A percentile compares a stretch with the other conserved stretches of the same genome.
These are phyloP conservation scores for Thelonectria blattea DNA, from an alignment of 2,329 filamentous ascomycete genomes.

Conservation along the genomic window DNA sequence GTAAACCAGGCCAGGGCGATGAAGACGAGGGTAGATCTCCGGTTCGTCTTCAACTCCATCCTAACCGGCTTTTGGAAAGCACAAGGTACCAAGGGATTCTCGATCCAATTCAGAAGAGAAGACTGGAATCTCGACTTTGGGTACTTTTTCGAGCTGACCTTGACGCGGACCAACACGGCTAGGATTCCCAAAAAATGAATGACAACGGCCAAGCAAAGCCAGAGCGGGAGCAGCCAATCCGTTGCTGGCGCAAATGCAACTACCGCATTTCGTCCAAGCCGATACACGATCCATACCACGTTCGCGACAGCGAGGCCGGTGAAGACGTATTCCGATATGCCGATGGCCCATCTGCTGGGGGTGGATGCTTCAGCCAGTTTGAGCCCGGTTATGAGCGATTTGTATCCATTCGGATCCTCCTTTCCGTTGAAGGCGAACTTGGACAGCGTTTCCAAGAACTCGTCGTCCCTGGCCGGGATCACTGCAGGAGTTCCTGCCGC, in stretches of 20 bases:
- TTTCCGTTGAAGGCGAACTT: neutral
- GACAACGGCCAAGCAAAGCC: neutral
- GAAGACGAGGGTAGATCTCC: slow-evolving; percentile 2
- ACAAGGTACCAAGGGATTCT: neutral
- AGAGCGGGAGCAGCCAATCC: neutral
- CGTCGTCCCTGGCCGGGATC: neutral
- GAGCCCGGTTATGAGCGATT: neutral
- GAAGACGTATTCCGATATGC: neutral
- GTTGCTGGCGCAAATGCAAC: neutral
- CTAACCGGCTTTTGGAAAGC: neutral
- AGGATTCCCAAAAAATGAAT: neutral
- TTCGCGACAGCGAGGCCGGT: neutral
- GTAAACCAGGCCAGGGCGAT: slow-evolving; percentile 28
- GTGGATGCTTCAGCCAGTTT: neutral
- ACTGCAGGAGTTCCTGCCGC: slow-evolving; percentile 20
- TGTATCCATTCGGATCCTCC: neutral
- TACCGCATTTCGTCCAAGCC: neutral
- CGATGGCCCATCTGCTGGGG: neutral
- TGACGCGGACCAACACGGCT: neutral
- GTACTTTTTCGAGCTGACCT: neutral
- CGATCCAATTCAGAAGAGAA: neutral
- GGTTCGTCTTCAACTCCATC: neutral
- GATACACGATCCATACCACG: neutral
- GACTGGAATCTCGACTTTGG: neutral
- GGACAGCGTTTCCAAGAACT: neutral